phyloP scores from a whole-genome alignment of 495 filamentous ascomycete species.

The Clohesyomyces aquaticus region DNA sequence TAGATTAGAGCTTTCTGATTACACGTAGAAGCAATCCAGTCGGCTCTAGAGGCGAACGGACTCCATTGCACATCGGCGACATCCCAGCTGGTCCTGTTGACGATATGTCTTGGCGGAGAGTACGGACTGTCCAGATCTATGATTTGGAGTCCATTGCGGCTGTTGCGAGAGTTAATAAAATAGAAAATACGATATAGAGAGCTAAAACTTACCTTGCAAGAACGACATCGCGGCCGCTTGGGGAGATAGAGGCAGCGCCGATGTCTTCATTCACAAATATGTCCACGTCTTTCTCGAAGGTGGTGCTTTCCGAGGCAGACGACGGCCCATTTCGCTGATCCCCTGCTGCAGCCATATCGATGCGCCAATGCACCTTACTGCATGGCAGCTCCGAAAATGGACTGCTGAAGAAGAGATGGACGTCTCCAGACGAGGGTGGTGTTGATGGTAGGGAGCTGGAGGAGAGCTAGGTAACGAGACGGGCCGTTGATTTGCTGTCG shows the following conservation, averaged over 20 bases:
- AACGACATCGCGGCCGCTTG: slow-evolving; percentile 88
- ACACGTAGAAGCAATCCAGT: slow-evolving; percentile 91
- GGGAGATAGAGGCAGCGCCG: slow-evolving; percentile 83
- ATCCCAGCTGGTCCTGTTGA: slow-evolving; percentile 87
- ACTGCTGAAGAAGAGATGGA: too few relatives aligned
- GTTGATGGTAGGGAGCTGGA: neutral
- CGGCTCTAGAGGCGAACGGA: slow-evolving; percentile 83
- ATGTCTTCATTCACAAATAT: slow-evolving; percentile 81
- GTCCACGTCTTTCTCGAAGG: slow-evolving; percentile 80
- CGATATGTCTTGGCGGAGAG: slow-evolving; percentile 82
- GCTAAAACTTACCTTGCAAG: slow-evolving; percentile 72
- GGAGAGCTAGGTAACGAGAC: neutral
- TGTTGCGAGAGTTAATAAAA: slow-evolving; percentile 37
- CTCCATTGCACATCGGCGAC: slow-evolving; percentile 99
- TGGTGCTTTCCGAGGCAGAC: slow-evolving; percentile 82
- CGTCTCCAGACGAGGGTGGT: neutral
- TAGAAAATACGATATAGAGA: neutral
- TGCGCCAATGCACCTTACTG: neutral
- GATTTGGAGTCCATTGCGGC: slow-evolving; percentile 82
- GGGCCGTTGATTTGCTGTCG: neutral
- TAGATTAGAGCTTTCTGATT: slow-evolving; percentile 95
- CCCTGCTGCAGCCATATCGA: slow-evolving; percentile 6
- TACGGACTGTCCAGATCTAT: slow-evolving; percentile 93
- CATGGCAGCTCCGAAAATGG: neutral
- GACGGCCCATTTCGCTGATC: slow-evolving; percentile 15